Base-by-base conservation (phyloP, 176 grass and related monocot genomes). In the Avena insularis region DNA sequence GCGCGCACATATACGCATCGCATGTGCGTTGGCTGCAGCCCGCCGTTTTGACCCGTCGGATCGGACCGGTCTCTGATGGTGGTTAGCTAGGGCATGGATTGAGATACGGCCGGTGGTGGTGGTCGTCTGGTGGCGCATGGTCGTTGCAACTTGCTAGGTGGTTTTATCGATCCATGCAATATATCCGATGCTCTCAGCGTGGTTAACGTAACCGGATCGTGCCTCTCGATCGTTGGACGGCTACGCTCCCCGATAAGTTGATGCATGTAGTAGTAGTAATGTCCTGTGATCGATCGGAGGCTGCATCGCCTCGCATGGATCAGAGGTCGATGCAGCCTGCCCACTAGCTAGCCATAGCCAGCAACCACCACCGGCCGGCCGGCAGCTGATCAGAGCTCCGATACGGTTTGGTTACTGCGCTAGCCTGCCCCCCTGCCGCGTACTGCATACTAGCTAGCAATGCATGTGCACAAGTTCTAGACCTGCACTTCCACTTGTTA, bases 391-490 rank as follows among this genome's bases (percentile, higher is more conserved):
- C 84, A 29, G 12, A 19, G 36, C 63, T 82, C 72, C 62, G 84
- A 86, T 83, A 13, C 84, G 31, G 5, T 58, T 38, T 75, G 85
- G 64, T 65, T 33, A 58, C 64, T 72, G 79, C 23, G 61, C 79
- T 48, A 8, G 33, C 29, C 7, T n/a, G 62, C 79, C 6, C 11
- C 33, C 33, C 80, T 19, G 33, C 33, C 40, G 71, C 48, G 8
- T 21, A 8, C 43, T 50, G 59, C 25, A 25, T 25, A 25, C 59
- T 27, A 60, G 58, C 66, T 35, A 35, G 33, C 3, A 35, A 59
- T 75, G 77, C 81, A 88, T 81, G 89, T 81, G 81, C 68, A 2
- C 58, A 25, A n/a, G 50, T 33, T 87, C 48, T 51, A 84, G 25
- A 68, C 49, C 48, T 79, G 6, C 35, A 55, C 49, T 40, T 50